Percentiles rank a stretch among this genome's conserved stretches.
Conservation (phyloP, 768 basidiomycete species). For the Hebeloma cylindrosporum region DNA sequence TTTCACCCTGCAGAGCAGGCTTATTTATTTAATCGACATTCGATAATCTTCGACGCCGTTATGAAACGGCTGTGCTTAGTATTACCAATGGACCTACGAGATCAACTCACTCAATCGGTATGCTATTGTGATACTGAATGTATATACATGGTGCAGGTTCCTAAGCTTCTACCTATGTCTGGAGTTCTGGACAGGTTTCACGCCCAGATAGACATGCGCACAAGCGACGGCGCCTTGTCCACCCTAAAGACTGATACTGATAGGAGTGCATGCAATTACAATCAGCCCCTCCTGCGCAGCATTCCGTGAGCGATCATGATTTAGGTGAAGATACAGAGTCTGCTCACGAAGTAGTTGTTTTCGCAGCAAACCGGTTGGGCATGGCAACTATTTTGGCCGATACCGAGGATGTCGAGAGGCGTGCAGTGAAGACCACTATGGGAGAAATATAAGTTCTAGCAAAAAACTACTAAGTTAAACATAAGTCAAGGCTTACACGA, state of each 20-base stretch:
- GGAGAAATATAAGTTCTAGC: background rate
- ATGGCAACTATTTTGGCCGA: slow-evolving; percentile 22
- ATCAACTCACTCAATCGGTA: no score
- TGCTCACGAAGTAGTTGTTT: slow-evolving; percentile 26
- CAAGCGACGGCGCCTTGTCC: background rate
- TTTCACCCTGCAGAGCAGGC: no score
- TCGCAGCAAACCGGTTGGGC: slow-evolving; percentile 28
- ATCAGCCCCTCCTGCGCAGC: slow-evolving; percentile 26
- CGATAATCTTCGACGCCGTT: no score
- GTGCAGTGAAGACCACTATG: slow-evolving; percentile 19
- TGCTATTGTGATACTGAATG: no score
- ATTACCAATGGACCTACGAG: no score
- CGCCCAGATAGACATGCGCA: no score
- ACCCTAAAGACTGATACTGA: slow-evolving; percentile 25
- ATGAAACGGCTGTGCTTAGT: no score
- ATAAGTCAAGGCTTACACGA: slow-evolving; percentile 12
- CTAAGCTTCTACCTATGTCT: background rate
- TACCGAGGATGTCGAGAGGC: slow-evolving; percentile 19
- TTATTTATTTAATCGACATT: no score
- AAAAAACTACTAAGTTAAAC: background rate
- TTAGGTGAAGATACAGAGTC: background rate
- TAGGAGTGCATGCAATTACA: slow-evolving; percentile 27
- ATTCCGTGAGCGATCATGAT: background rate
- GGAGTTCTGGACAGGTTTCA: no score
- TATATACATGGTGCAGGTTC: no score